Evolutionary conservation across 768 basidiomycete genomes (phyloP).

Genomic region (Hygrocybe punicea): DNA sequence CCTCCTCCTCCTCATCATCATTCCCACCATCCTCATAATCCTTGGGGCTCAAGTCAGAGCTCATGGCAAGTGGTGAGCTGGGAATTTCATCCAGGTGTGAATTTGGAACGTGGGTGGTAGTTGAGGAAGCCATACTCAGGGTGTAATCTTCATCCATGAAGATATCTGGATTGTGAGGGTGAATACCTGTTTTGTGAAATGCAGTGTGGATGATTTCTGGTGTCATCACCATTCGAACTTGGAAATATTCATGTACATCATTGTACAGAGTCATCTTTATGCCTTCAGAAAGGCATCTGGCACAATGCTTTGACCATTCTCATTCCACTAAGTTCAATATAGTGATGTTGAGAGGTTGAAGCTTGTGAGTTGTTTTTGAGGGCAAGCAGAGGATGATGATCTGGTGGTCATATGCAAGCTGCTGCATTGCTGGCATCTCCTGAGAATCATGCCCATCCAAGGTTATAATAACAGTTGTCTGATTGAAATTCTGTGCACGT

Average conservation of each 20-base stretch:
- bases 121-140: slow-evolving; percentile 15
- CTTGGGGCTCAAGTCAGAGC: slow-evolving; percentile 13
- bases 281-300: background rate
- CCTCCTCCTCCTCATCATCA: too few species aligned
- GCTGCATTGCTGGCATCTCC: slow-evolving; percentile 18
- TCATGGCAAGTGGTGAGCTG: slow-evolving; percentile 9
- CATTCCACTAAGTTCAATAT: slow-evolving; percentile 22
- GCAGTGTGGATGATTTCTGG: slow-evolving; percentile 15
- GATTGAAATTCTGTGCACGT: slow-evolving; percentile 27
- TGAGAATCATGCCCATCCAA: slow-evolving; percentile 47
- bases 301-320: background rate
- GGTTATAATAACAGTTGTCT: slow-evolving; percentile 28
- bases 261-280: slow-evolving; percentile 18
- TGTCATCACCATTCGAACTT: slow-evolving; percentile 12
- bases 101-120: slow-evolving; percentile 12
- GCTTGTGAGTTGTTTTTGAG: slow-evolving; percentile 34
- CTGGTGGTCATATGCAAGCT: slow-evolving; percentile 14
- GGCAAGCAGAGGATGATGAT: slow-evolving; percentile 36
- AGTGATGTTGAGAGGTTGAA: slow-evolving; percentile 37
- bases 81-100: slow-evolving; percentile 12
- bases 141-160: slow-evolving; percentile 23
- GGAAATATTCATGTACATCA: slow-evolving; percentile 32
- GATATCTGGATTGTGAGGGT: slow-evolving; percentile 19
- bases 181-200: slow-evolving; percentile 21
- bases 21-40: slow-evolving; percentile 5